Conservation (phyloP, 352 stramenopile species). For the Phytopythium delawarense region DNA sequence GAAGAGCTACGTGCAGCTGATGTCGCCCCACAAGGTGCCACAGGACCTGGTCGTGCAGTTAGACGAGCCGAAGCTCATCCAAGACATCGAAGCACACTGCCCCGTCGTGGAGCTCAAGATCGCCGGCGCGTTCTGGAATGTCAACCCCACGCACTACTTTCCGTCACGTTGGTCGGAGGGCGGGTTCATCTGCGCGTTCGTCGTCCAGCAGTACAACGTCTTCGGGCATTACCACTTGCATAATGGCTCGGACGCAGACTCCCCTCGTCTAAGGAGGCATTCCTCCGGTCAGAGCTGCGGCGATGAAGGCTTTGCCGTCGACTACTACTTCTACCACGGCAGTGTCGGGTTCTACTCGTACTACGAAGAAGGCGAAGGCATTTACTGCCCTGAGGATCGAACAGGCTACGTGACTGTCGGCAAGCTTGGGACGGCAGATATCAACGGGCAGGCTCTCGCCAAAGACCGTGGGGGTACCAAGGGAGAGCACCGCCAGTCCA, state of each 20-base stretch:
- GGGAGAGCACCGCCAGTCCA: slow-evolving; percentile 12
- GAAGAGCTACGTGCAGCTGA: slow-evolving; percentile 22
- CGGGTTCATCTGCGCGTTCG: slow-evolving; percentile 19
- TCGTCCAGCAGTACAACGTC: slow-evolving; percentile 16
- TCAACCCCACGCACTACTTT: slow-evolving; percentile 22
- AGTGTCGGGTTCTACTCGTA: slow-evolving; percentile 9
- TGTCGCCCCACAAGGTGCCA: slow-evolving; percentile 29
- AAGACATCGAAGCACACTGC: slow-evolving; percentile 13
- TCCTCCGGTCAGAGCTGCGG: slow-evolving; percentile 5
- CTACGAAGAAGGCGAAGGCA: slow-evolving; percentile 25
- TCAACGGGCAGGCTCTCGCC: slow-evolving; percentile 16
- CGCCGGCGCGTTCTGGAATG: slow-evolving; percentile 24
- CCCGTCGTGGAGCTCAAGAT: slow-evolving; percentile 22
- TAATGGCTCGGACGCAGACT: slow-evolving; percentile 9
- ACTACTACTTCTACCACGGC: slow-evolving; percentile 26
- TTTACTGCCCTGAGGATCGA: slow-evolving; percentile 16
- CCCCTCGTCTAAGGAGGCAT: neutral
- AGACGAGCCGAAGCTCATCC: slow-evolving; percentile 6
- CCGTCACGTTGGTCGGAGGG: slow-evolving; percentile 4
- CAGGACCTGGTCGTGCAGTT: slow-evolving; percentile 16
- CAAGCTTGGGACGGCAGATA: slow-evolving; percentile 25
- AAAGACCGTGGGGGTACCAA: slow-evolving; percentile 13
- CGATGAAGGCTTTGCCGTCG: slow-evolving; percentile 12
- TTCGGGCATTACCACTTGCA: slow-evolving; percentile 16
- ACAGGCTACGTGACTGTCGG: slow-evolving; percentile 23